Percentiles rank a stretch among this genome's conserved stretches.
Evolutionary conservation across 331 rosid genomes (phyloP).

Genomic region (Arachis monticola): DNA sequence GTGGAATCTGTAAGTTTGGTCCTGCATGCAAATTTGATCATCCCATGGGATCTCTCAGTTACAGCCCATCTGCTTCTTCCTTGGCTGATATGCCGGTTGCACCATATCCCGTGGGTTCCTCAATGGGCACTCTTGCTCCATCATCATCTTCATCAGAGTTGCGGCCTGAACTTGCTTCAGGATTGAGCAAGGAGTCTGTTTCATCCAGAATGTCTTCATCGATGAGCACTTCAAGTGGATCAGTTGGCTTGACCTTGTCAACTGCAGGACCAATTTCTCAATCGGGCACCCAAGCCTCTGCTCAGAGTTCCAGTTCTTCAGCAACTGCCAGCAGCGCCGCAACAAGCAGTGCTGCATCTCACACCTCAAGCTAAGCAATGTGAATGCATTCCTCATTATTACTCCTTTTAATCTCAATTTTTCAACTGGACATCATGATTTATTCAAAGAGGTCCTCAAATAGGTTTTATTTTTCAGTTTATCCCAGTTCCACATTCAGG

Average conservation of each 20-base stretch:
- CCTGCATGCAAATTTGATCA: slow-evolving; percentile 90
- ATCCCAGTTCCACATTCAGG: slow-evolving; percentile 56
- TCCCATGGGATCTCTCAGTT: slow-evolving; percentile 79
- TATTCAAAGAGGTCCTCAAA: slow-evolving; percentile 66
- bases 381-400: slow-evolving; percentile 58
- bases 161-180: slow-evolving; percentile 68
- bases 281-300: slow-evolving; percentile 56
- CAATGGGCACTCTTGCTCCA: slow-evolving; percentile 76
- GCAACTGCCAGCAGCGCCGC: slow-evolving; percentile 48
- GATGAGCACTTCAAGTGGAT: slow-evolving; percentile 71
- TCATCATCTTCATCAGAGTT: slow-evolving; percentile 87
- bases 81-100: slow-evolving; percentile 86
- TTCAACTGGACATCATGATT: slow-evolving; percentile 57
- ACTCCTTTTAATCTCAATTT: slow-evolving; percentile 66
- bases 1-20: slow-evolving; percentile 92
- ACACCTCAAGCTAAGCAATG: slow-evolving; percentile 69
- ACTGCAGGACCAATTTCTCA: slow-evolving; percentile 56
- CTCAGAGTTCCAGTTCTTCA: slow-evolving; percentile 65
- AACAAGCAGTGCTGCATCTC: slow-evolving; percentile 61
- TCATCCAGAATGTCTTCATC: slow-evolving; percentile 81
- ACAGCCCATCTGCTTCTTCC: slow-evolving; percentile 93
- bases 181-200: slow-evolving; percentile 72
- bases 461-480: slow-evolving; percentile 71
- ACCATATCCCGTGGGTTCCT: slow-evolving; percentile 87
- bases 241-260: slow-evolving; percentile 73